phyloP scores from a whole-genome alignment of 371 early-diverging fungal genomes.

The Dinochytrium kinnereticum region DNA sequence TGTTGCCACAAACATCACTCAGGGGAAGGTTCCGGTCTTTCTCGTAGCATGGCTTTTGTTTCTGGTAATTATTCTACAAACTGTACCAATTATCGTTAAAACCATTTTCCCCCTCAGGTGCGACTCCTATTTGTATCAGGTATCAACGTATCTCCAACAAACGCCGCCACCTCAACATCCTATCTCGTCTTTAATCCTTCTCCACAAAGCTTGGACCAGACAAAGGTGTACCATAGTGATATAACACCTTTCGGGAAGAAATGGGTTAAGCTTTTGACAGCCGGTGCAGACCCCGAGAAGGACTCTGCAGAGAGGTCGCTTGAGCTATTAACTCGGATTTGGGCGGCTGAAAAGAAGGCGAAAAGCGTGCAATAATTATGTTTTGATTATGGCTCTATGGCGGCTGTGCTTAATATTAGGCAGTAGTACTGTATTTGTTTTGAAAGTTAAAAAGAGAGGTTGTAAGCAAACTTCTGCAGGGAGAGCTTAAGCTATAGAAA shows the following conservation, averaged over 20 bases:
- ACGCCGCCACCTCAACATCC: neutral
- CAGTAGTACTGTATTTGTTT: too few relatives aligned
- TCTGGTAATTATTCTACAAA: neutral
- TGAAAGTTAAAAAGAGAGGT: too few relatives aligned
- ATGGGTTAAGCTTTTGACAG: neutral
- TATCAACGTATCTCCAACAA: neutral
- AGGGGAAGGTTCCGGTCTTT: slow-evolving; percentile 30
- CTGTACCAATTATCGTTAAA: neutral
- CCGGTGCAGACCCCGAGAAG: neutral
- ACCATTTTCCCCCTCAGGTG: neutral
- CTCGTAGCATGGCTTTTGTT: slow-evolving; percentile 12
- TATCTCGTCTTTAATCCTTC: neutral
- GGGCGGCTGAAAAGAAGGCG: neutral
- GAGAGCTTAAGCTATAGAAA: too few relatives aligned
- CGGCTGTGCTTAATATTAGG: too few relatives aligned
- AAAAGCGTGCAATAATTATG: too few relatives aligned
- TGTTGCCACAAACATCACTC: slow-evolving; percentile 21
- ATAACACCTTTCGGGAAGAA: neutral
- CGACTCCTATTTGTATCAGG: slow-evolving; percentile 9
- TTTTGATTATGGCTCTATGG: too few relatives aligned
- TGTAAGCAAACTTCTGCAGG: too few relatives aligned
- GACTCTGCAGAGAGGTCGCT: neutral
- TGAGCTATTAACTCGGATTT: neutral
- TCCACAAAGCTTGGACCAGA: neutral
- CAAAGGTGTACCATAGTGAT: slow-evolving; percentile 8